Evolutionary conservation across 1,284 basidiomycete genomes (phyloP).

Genomic region (Rhodotorula sp.): DNA sequence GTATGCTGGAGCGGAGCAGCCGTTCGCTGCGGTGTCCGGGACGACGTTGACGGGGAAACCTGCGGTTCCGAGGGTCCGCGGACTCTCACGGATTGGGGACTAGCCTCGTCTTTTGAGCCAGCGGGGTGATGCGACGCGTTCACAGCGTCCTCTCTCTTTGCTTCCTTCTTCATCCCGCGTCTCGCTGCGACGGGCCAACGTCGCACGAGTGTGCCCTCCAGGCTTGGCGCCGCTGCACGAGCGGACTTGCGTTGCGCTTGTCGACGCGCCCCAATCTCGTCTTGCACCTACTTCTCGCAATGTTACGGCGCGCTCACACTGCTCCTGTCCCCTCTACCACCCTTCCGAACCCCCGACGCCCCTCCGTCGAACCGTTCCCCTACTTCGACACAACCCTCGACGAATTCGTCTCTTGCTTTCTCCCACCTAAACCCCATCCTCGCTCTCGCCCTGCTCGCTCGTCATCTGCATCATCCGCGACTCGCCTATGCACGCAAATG

Average conservation of each 20-base stretch:
- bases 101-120: neutral
- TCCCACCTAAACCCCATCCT: neutral
- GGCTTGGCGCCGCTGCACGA: neutral
- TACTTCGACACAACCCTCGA: neutral
- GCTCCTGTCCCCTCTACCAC: slow-evolving; percentile 12
- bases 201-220: no score
- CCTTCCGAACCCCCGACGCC: slow-evolving; percentile 2
- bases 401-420: slow-evolving; percentile 13
- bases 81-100: no score
- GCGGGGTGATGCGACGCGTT: neutral
- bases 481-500: neutral
- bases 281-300: neutral
- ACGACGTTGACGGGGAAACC: no score
- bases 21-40: no score
- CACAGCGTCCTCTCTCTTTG: neutral
- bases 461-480: neutral
- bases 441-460: slow-evolving; percentile 12
- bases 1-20: no score
- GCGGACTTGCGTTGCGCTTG: no score
- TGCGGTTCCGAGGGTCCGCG: no score
- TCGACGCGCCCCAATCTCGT: no score
- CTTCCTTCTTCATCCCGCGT: no score
- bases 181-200: no score
- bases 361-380: slow-evolving; percentile 4
- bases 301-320: slow-evolving; percentile 19